A percentile compares a stretch with the other conserved stretches of the same genome.
Evolutionary conservation across 371 early-diverging fungal genomes (phyloP).

Genomic region (Mortierella sp.): DNA sequence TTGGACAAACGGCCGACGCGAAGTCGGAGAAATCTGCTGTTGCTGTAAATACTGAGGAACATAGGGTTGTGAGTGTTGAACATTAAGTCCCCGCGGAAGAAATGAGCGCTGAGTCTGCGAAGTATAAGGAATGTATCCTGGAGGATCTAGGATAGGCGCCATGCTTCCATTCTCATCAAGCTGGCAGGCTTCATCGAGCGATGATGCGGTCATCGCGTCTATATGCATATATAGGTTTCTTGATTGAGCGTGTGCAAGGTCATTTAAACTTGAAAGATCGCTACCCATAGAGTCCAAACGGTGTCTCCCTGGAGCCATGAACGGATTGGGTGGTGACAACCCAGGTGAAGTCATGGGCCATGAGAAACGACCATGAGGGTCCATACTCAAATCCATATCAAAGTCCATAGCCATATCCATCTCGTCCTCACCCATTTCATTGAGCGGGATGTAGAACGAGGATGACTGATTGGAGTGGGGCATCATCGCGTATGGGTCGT

Average conservation of each 20-base stretch:
- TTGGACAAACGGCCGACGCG: slow-evolving; percentile 1
- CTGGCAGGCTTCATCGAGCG: slow-evolving; percentile 33
- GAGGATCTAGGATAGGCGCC: slow-evolving; percentile 30
- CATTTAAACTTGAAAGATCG: slow-evolving; percentile 27
- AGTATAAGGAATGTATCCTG: slow-evolving; percentile 5
- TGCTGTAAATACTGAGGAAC: slow-evolving; percentile 10
- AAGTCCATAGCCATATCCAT: slow-evolving; percentile 52
- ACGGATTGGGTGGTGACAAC: slow-evolving; percentile 22
- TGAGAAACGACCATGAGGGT: slow-evolving; percentile 20
- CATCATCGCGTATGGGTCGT: slow-evolving; percentile 21
- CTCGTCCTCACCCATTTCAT: slow-evolving; percentile 43
- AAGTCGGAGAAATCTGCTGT: neutral
- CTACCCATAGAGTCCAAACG: slow-evolving; percentile 43
- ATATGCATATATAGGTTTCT: slow-evolving; percentile 33
- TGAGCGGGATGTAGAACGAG: slow-evolving; percentile 52
- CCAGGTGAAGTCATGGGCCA: slow-evolving; percentile 30
- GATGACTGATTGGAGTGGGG: slow-evolving; percentile 24
- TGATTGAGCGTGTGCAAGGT: slow-evolving; percentile 18
- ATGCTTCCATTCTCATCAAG: slow-evolving; percentile 37
- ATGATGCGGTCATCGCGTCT: slow-evolving; percentile 16
- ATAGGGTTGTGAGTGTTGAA: neutral
- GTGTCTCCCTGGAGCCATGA: slow-evolving; percentile 21
- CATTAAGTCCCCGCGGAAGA: neutral
- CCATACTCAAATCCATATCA: slow-evolving; percentile 43
- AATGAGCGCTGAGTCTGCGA: slow-evolving; percentile 12